Evolutionary conservation across 192 early-diverging fungal genomes (phyloP), one percentile per base, ranked within the genome.

Genomic region (Linnemannia zychae): DNA sequence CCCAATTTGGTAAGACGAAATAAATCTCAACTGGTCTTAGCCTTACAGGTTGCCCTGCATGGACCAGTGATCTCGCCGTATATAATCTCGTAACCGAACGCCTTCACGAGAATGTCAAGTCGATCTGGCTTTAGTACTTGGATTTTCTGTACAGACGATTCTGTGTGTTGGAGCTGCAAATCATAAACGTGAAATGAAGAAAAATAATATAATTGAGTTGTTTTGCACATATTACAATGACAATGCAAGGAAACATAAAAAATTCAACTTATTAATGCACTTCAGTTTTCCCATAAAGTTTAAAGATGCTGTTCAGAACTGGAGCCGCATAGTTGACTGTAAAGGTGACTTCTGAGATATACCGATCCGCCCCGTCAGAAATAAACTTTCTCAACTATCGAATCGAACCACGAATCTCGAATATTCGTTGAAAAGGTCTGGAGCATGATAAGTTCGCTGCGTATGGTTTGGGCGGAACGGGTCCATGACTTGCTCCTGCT

Each of bases 11-110:
- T 71, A 31, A 79, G 60, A 24, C 77, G 77, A 73, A 79, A 79
- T n/a, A 79, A 34, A 50, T 79, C 71, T 71, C 78, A 73, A 67
- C 68, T 48, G 5, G 72, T 80, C 67, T 80, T 80, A 15, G 78
- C 46, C n/a, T 24, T 44, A 38, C 72, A 74, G 49, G 31, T 70
- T 48, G 67, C 73, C 22, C 68, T 70, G 53, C 67, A 75, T 65
- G 74, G 74, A 3, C 79, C 79, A 37, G 79, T 81, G 34, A 81
- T 71, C 33, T 81, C 79, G 9, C 79, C 73, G 44, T 70, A 80
- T 3, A 81, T 16, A 34, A 75, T 71, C 73, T 81, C 73, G 24
- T 75, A 63, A 52, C 73, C 53, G 16, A 63, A 16, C n/a, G 53
- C 33, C 53, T 75, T 81, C 2, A 74, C 65, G 6, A 80, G n/a